Base-by-base conservation (phyloP, 768 basidiomycete species). In the Kwoniella botswanensis region DNA sequence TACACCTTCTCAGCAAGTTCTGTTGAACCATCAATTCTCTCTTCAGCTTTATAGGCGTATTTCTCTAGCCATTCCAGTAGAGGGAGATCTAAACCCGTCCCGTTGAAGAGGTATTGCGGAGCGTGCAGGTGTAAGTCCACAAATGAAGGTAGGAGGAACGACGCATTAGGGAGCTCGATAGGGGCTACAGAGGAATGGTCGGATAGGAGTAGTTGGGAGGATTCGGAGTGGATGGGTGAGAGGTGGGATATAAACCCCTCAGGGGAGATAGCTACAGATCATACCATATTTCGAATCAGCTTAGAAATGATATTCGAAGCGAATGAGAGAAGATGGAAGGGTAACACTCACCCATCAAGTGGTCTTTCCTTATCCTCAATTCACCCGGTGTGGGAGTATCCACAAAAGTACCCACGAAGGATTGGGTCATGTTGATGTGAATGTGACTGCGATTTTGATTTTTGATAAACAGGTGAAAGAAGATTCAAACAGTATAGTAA, bases 41-140 rank as follows among this genome's bases (percentile, higher is more conserved):
- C 89, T 79, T 95, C 94, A 0, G 93, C 91, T 75, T 89, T 89
- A 80, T 91, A 93, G 0, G 93, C 91, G 72, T 94, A 94, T 41
- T 87, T 86, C 50, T 92, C 86, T 9, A 94, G 87, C 93, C 93
- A 93, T 74, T 92, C 83, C 89, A 93, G 90, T 46, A 94, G 84
- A 4, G 93, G 91, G 2, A 93, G 86, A 80, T 95, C 91, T 4
- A 94, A 86, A 0, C 93, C 93, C 1, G 89, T 93, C 2, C 94
- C 94, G 67, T 93, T 90, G 70, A 93, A 94, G 43, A 94, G 86
- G 79, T 91, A 94, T 79, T 95, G 94, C 0, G 93, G 92, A 0
- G 93, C 93, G 79, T 95, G 93, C 0, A 94, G 86, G 78, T 94
- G 93, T 4, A 93, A 86, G 81, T 94, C 93, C 67, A 88, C 89